A percentile compares a stretch with the other conserved stretches of the same genome.
Evolutionary conservation across 495 filamentous ascomycete genomes (phyloP).

Genomic region (Cryomyces antarcticus): DNA sequence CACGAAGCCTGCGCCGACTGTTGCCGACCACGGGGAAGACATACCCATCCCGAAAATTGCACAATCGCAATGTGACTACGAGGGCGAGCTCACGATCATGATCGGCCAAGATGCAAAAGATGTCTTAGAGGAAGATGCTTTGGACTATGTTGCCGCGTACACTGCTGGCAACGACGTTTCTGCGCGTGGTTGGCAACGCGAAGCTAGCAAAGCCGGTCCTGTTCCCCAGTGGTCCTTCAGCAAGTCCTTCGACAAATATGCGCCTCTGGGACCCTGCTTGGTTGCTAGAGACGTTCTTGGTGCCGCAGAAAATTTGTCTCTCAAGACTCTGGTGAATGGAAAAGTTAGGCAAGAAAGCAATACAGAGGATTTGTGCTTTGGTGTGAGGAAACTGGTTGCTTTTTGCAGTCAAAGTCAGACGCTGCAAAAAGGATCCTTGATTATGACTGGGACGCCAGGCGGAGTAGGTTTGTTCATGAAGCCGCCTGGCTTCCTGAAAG

Average conservation of each 20-base stretch:
- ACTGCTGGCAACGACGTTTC: constrained; percentile 30
- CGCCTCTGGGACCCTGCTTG: constrained; percentile 21
- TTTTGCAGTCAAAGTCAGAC: constrained; percentile 16
- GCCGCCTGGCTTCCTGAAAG: constrained; percentile 29
- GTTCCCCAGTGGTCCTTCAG: constrained; percentile 19
- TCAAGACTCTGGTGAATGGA: constrained; percentile 23
- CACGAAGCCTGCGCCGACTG: constrained; percentile 26
- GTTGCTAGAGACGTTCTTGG: constrained; percentile 12
- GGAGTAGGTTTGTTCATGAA: constrained; percentile 31
- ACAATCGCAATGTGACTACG: constrained; percentile 31
- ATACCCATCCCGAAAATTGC: constrained; percentile 28
- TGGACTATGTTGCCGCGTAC: constrained; percentile 28
- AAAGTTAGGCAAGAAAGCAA: constrained; percentile 20
- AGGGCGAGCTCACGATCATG: constrained; percentile 28
- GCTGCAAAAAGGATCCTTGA: constrained; percentile 14
- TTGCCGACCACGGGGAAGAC: constrained; percentile 21
- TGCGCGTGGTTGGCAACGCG: constrained; percentile 25
- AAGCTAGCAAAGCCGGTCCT: constrained; percentile 17
- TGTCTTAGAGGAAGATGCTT: constrained; percentile 21
- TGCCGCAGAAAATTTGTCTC: constrained; percentile 10
- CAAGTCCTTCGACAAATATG: constrained; percentile 20
- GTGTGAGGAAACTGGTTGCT: constrained; percentile 13
- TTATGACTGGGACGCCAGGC: constrained; percentile 17
- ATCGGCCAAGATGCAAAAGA: constrained; percentile 27
- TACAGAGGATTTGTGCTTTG: constrained; percentile 22